phyloP scores from a whole-genome alignment of 768 basidiomycete species.

The Podaxis sp. region DNA sequence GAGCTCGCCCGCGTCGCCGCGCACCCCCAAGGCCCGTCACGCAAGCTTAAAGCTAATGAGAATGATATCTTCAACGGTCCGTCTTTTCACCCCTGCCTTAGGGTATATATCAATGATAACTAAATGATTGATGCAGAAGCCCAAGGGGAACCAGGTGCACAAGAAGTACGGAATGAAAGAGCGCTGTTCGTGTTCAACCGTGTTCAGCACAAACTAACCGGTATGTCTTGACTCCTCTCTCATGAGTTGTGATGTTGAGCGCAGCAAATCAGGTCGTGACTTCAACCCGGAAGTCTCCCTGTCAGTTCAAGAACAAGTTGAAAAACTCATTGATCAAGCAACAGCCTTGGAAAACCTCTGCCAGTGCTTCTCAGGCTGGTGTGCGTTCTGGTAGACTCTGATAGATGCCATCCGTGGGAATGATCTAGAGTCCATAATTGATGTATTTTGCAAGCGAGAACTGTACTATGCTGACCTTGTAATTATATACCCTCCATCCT shows the following conservation, averaged over 20 bases:
- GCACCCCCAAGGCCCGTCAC: constrained; percentile 75
- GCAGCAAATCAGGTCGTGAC: constrained; percentile 65
- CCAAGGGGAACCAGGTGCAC: constrained; percentile 57
- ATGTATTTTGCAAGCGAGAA: not conserved
- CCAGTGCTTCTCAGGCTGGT: constrained; percentile 97
- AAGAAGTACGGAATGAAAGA: constrained; percentile 88
- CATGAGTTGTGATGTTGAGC: not conserved
- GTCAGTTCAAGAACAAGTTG: constrained; percentile 81
- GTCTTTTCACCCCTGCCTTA: constrained; percentile 14
- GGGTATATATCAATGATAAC: constrained; percentile 1
- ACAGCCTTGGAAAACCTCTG: constrained; percentile 94
- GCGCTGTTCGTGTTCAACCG: constrained; percentile 92
- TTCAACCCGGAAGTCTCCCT: constrained; percentile 84
- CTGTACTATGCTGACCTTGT: constrained; percentile 9
- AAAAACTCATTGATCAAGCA: constrained; percentile 90
- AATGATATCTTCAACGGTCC: constrained; percentile 90
- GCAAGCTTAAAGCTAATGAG: constrained; percentile 88
- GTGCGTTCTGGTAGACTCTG: constrained; percentile 67
- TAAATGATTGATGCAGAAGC: constrained; percentile 27
- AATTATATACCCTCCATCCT: constrained; percentile 13
- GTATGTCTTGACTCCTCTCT: constrained; percentile 35
- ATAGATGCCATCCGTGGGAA: not conserved
- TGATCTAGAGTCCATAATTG: constrained; percentile 8
- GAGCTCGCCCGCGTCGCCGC: constrained; percentile 67
- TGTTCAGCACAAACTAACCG: constrained; percentile 93